phyloP scores from a whole-genome alignment of 352 stramenopile genomes.

The Phytopythium ostracodes region DNA sequence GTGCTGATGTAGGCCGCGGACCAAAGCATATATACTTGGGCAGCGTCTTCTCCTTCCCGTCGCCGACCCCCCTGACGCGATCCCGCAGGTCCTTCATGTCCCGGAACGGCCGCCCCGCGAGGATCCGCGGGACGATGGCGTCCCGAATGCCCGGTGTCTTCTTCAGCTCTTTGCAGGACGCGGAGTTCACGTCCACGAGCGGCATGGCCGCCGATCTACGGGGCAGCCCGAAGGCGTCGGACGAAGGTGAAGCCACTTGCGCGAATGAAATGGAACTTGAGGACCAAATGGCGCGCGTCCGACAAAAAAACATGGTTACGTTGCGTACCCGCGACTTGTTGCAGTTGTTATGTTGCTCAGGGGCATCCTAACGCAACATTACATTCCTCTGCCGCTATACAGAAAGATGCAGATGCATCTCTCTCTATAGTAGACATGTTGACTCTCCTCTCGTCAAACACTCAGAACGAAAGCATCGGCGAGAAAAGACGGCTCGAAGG shows the following conservation, averaged over 20 bases:
- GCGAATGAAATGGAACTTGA: neutral
- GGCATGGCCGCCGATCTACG: neutral
- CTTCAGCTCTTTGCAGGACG: constrained; percentile 27
- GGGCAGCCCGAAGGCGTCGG: too few relatives aligned
- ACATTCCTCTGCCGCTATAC: neutral
- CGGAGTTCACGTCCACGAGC: constrained; percentile 29
- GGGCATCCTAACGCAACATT: neutral
- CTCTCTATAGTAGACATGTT: neutral
- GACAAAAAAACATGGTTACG: neutral
- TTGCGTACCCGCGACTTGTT: neutral
- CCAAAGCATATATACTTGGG: neutral
- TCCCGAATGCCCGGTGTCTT: constrained; percentile 38
- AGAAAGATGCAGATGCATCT: neutral
- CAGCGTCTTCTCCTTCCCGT: neutral
- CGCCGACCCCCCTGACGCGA: constrained; percentile 40
- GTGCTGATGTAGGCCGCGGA: neutral
- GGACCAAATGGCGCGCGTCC: neutral
- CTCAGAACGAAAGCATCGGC: neutral
- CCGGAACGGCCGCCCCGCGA: constrained; percentile 39
- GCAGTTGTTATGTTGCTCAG: neutral
- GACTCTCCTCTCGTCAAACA: neutral
- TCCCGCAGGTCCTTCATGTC: constrained; percentile 27
- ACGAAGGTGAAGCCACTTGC: neutral
- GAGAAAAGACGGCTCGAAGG: neutral
- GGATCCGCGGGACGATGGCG: constrained; percentile 33